Conservation (phyloP, 2,329 filamentous ascomycete genomes). For the Pseudogymnoascus sp. region DNA sequence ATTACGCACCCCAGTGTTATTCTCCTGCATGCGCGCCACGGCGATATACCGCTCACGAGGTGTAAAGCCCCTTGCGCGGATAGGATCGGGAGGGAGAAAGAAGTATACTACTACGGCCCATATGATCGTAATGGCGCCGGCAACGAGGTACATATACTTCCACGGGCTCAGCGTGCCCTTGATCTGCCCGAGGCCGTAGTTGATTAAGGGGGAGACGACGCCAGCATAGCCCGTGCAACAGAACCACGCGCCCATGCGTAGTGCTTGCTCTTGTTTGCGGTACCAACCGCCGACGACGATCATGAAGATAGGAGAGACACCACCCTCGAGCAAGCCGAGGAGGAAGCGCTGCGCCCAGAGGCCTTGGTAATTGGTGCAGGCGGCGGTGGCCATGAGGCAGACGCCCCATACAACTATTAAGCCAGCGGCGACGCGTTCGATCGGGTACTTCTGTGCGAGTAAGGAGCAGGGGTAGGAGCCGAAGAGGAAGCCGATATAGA, state of each 20-base stretch:
- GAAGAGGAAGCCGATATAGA: no score
- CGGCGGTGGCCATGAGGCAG: slow-evolving; percentile 27
- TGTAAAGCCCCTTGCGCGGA: slow-evolving; percentile 26
- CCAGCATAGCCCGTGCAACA: slow-evolving; percentile 32
- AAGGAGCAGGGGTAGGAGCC: no score
- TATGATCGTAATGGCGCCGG: slow-evolving; percentile 25
- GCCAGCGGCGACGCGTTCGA: slow-evolving; percentile 24
- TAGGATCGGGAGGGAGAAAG: slow-evolving; percentile 26
- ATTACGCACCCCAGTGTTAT: slow-evolving; percentile 25
- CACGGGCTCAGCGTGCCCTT: slow-evolving; percentile 23
- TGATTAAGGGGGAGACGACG: slow-evolving; percentile 28
- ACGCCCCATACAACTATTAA: slow-evolving; percentile 28
- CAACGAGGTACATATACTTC: slow-evolving; percentile 31
- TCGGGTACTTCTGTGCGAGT: slow-evolving; percentile 12
- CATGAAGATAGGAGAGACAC: slow-evolving; percentile 30
- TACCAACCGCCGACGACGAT: slow-evolving; percentile 33
- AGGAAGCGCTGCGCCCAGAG: slow-evolving; percentile 31
- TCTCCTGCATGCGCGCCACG: slow-evolving; percentile 23
- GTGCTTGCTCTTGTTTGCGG: slow-evolving; percentile 31
- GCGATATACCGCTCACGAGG: slow-evolving; percentile 22
- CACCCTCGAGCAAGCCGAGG: slow-evolving; percentile 30
- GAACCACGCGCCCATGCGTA: slow-evolving; percentile 31
- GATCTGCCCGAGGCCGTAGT: slow-evolving; percentile 30
- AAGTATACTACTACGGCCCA: slow-evolving; percentile 22
- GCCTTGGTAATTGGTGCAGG: slow-evolving; percentile 26